phyloP scores from a whole-genome alignment of 179 eudicot species.

The Dionaea muscipula region DNA sequence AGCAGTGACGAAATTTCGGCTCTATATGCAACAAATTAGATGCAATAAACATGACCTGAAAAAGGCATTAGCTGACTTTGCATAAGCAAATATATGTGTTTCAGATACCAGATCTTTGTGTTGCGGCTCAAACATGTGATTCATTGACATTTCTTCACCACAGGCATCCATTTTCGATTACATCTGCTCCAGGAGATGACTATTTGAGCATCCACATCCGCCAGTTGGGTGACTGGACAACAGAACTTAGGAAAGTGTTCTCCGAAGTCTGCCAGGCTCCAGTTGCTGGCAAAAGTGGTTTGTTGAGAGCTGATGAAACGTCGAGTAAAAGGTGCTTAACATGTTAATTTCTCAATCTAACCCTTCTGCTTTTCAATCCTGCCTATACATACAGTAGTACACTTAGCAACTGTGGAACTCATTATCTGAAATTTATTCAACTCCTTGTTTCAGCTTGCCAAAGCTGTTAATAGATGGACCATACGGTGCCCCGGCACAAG shows the following conservation, averaged over 20 bases:
- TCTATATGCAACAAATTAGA: too few species aligned
- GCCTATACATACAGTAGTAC: too few species aligned
- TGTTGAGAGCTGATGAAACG: conserved; percentile 85
- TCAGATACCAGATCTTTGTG: background rate
- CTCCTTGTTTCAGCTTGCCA: conserved; percentile 52
- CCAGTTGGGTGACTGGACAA: conserved; percentile 89
- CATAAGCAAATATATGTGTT: too few species aligned
- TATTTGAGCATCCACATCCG: conserved; percentile 81
- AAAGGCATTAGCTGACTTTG: too few species aligned
- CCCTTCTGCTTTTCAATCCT: too few species aligned
- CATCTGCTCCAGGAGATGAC: conserved; percentile 91
- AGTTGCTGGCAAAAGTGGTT: conserved; percentile 69
- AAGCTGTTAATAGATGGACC: conserved; percentile 91
- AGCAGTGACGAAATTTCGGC: too few species aligned
- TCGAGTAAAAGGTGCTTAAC: conserved; percentile 48
- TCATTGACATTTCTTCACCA: background rate
- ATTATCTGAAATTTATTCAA: background rate
- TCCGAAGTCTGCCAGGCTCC: conserved; percentile 70
- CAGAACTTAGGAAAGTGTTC: conserved; percentile 61
- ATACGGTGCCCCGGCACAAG: conserved; percentile 98
- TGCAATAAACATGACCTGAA: too few species aligned
- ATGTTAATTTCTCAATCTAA: background rate
- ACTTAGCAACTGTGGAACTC: too few species aligned
- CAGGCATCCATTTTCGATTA: conserved; percentile 99
- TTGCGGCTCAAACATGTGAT: background rate